Conservation (phyloP, 345 rosid genomes). For the Alliaria petiolata region DNA sequence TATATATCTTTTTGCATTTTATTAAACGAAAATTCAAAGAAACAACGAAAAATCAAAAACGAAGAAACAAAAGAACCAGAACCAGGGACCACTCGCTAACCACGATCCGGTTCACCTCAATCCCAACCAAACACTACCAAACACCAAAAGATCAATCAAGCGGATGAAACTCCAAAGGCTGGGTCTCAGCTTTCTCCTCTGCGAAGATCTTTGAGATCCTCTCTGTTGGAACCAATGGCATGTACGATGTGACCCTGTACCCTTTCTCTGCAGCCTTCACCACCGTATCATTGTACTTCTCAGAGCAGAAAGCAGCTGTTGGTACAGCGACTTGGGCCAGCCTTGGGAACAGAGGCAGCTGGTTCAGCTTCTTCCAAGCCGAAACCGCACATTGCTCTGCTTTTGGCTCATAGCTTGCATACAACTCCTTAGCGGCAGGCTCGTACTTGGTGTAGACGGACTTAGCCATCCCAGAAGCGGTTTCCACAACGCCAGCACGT, state of each 20-base stretch:
- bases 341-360: constrained; percentile 78
- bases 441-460: constrained; percentile 65
- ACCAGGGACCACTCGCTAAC: constrained; percentile 4
- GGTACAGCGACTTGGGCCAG: constrained; percentile 73
- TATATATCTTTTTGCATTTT: not conserved
- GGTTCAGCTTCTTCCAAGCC: constrained; percentile 77
- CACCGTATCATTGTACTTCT: constrained; percentile 79
- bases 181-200: constrained; percentile 29
- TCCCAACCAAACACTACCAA: constrained; percentile 9
- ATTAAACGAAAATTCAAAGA: not conserved
- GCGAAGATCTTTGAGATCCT: constrained; percentile 71
- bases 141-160: constrained; percentile 26
- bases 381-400: constrained; percentile 77
- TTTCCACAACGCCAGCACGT: constrained; percentile 58
- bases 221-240: constrained; percentile 86
- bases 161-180: constrained; percentile 39
- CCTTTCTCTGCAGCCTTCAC: constrained; percentile 71
- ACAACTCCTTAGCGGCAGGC: constrained; percentile 74
- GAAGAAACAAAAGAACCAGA: constrained; percentile 18
- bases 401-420: constrained; percentile 72
- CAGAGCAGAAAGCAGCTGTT: constrained; percentile 70
- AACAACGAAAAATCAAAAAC: not conserved
- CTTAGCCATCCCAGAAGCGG: constrained; percentile 71
- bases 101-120: constrained; percentile 8
- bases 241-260: constrained; percentile 59